Percentiles rank a stretch among this genome's conserved stretches.
Conservation (phyloP, 495 filamentous ascomycete species). For the Emericellopsis terricola region DNA sequence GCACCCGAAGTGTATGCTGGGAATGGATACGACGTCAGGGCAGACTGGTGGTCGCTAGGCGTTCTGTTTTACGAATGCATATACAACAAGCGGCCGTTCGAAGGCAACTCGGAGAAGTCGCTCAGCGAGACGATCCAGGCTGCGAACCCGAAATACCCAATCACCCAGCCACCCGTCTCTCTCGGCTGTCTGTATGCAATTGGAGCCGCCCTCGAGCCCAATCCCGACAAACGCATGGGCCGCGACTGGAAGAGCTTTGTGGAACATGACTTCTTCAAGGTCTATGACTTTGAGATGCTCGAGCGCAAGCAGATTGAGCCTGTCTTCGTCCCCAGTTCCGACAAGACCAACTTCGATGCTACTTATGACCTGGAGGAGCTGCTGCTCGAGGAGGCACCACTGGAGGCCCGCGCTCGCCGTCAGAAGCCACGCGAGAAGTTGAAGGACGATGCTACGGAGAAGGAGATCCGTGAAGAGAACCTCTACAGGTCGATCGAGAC, state of each 20-base stretch:
- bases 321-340: conserved; percentile 78
- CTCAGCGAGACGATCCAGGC: conserved; percentile 68
- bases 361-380: conserved; percentile 96
- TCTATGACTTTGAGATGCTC: conserved; percentile 69
- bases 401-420: conserved; percentile 79
- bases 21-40: conserved; percentile 65
- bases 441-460: conserved; percentile 85
- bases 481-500: conserved; percentile 88
- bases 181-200: conserved; percentile 75
- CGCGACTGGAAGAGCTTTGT: conserved; percentile 66
- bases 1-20: conserved; percentile 92
- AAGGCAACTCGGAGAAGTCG: conserved; percentile 65
- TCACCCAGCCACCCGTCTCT: conserved; percentile 78
- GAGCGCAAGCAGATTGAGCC: conserved; percentile 83
- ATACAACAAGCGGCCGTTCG: conserved; percentile 96
- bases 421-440: conserved; percentile 86
- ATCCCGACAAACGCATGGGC: conserved; percentile 66
- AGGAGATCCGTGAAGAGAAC: conserved; percentile 88
- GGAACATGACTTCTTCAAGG: conserved; percentile 73
- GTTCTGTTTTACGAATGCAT: conserved; percentile 98
- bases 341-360: conserved; percentile 98
- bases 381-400: conserved; percentile 81
- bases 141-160: conserved; percentile 68
- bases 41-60: conserved; percentile 97
- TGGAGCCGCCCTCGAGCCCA: conserved; percentile 59